A percentile compares a stretch with the other conserved stretches of the same genome.
These are phyloP conservation scores for Drechslerella coelobrocha DNA, from an alignment of 2,329 filamentous ascomycete species.

Conservation along the genomic window DNA sequence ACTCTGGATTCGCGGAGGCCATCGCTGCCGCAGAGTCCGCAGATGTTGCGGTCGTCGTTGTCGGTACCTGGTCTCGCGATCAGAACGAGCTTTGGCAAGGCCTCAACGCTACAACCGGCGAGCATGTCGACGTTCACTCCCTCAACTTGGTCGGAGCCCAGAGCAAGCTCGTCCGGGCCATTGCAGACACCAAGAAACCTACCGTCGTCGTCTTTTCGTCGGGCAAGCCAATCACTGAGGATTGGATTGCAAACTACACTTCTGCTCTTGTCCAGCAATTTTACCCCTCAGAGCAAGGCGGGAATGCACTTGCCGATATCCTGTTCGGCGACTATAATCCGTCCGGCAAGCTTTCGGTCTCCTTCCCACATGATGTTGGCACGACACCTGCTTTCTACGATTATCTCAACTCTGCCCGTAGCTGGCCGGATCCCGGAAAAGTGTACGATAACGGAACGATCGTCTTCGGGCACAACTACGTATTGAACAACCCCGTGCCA, in stretches of 20 bases:
- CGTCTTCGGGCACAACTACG: constrained; percentile 70
- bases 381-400: constrained; percentile 75
- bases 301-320: constrained; percentile 70
- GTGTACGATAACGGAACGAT: constrained; percentile 67
- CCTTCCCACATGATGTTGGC: constrained; percentile 72
- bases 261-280: constrained; percentile 75
- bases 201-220: constrained; percentile 73
- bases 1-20: constrained; percentile 72
- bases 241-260: constrained; percentile 72
- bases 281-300: constrained; percentile 74
- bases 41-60: constrained; percentile 75
- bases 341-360: constrained; percentile 70
- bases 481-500: constrained; percentile 67
- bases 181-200: constrained; percentile 71
- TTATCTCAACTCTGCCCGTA: constrained; percentile 71
- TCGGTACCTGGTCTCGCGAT: constrained; percentile 78
- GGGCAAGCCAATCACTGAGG: constrained; percentile 75
- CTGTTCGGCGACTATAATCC: constrained; percentile 71
- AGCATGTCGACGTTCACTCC: constrained; percentile 71
- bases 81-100: constrained; percentile 74
- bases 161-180: constrained; percentile 69
- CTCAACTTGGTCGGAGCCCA: constrained; percentile 75
- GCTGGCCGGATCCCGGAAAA: constrained; percentile 62
- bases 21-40: constrained; percentile 70
- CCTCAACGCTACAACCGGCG: constrained; percentile 75